Percentiles rank a stretch among this genome's conserved stretches.
Conservation (phyloP, 2,329 filamentous ascomycete genomes). For the Didymellaceae sp. region DNA sequence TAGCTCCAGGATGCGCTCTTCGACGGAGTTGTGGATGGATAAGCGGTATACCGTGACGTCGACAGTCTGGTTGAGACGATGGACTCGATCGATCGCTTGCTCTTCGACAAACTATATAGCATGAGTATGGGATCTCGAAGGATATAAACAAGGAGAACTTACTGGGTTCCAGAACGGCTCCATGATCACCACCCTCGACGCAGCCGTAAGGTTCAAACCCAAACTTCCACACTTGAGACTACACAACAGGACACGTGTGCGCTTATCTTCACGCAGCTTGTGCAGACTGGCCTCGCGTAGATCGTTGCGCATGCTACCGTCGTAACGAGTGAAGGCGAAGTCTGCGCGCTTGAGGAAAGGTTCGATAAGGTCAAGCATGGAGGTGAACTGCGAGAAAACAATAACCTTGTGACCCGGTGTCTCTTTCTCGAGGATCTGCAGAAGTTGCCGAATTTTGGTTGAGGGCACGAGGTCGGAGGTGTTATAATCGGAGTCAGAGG, state of each 20-base stretch:
- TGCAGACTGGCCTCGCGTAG: constrained; percentile 85
- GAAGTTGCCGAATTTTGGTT: constrained; percentile 88
- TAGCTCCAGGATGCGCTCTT: constrained; percentile 91
- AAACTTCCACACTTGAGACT: constrained; percentile 92
- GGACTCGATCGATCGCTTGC: constrained; percentile 97
- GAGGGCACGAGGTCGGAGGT: constrained; percentile 67
- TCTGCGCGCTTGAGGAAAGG: constrained; percentile 80
- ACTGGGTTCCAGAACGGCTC: constrained; percentile 99
- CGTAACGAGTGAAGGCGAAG: constrained; percentile 86
- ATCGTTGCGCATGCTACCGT: constrained; percentile 94
- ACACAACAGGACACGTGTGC: constrained; percentile 84
- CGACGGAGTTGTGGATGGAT: constrained; percentile 84
- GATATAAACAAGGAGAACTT: too few relatives aligned
- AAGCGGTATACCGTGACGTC: constrained; percentile 96
- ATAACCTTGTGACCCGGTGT: constrained; percentile 90
- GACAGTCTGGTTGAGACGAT: constrained; percentile 94
- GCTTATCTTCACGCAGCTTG: constrained; percentile 74
- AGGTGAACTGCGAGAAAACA: constrained; percentile 97
- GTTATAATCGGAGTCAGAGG: constrained; percentile 48
- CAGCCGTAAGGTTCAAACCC: constrained; percentile 92
- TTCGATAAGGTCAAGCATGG: constrained; percentile 95
- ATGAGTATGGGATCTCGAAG: too few relatives aligned
- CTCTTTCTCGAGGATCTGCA: constrained; percentile 81
- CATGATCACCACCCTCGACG: constrained; percentile 89
- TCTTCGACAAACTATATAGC: constrained; percentile 93